Evolutionary conservation across 805 yeast genomes (phyloP).

Genomic region (Candida pseudoglaebosa): DNA sequence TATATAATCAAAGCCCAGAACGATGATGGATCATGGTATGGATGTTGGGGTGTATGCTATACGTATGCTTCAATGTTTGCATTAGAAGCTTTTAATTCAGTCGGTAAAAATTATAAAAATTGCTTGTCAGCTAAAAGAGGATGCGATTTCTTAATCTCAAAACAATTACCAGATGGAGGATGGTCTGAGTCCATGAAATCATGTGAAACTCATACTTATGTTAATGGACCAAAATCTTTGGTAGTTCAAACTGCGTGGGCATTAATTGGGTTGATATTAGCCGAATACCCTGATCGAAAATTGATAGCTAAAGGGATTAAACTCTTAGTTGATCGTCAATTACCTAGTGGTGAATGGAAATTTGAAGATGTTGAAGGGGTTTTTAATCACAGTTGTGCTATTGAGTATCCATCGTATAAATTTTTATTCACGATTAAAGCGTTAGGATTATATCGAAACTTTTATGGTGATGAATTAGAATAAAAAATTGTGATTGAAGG

Average conservation of each 20-base stretch:
- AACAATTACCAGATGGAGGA: slow-evolving; percentile 88
- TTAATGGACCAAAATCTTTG: slow-evolving; percentile 57
- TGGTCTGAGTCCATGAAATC: slow-evolving; percentile 97
- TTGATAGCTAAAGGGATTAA: slow-evolving; percentile 62
- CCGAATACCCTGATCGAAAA: slow-evolving; percentile 67
- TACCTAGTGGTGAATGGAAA: slow-evolving; percentile 76
- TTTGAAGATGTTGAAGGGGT: slow-evolving; percentile 91
- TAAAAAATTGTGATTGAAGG: no score
- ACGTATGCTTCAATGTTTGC: slow-evolving; percentile 99
- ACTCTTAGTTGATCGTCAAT: slow-evolving; percentile 64
- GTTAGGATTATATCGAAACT: slow-evolving; percentile 59
- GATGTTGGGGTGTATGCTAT: slow-evolving; percentile 96
- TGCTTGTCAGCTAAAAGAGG: slow-evolving; percentile 64
- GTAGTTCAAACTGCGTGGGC: slow-evolving; percentile 96
- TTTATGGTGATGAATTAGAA: slow-evolving; percentile 20
- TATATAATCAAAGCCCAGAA: slow-evolving; percentile 68
- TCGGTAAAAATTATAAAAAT: slow-evolving; percentile 59
- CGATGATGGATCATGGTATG: slow-evolving; percentile 93
- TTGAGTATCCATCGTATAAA: slow-evolving; percentile 92
- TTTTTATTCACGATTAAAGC: slow-evolving; percentile 92
- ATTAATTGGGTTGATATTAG: slow-evolving; percentile 72
- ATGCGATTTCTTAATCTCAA: slow-evolving; percentile 75
- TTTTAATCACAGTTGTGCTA: slow-evolving; percentile 85
- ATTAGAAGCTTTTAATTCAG: slow-evolving; percentile 78
- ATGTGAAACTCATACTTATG: slow-evolving; percentile 75